These are phyloP conservation scores for Alnus rubra DNA, from an alignment of 306 rosid genomes.

Conservation along the genomic window DNA sequence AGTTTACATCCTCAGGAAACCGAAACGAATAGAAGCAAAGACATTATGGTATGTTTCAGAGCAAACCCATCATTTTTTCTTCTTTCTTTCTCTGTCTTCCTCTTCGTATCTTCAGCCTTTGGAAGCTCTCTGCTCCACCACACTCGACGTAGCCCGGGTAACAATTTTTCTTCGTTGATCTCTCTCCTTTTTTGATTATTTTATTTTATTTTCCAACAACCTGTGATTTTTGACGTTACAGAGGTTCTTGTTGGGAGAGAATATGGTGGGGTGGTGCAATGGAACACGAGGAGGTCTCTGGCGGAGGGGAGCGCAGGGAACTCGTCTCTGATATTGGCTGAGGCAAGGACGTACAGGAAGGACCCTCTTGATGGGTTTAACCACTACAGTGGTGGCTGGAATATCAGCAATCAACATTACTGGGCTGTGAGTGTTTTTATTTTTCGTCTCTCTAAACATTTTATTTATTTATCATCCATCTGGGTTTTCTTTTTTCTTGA, in stretches of 20 bases:
- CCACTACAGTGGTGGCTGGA: conserved; percentile 77
- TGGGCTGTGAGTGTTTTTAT: conserved; percentile 47
- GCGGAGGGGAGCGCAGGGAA: conserved; percentile 31
- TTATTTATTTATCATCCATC: not conserved
- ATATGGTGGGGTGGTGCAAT: conserved; percentile 29
- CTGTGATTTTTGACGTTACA: conserved; percentile 23
- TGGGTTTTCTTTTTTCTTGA: not conserved
- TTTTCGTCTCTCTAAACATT: not conserved
- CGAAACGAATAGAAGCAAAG: too few relatives aligned
- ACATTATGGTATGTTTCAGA: conserved; percentile 41
- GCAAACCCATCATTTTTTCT: conserved; percentile 20
- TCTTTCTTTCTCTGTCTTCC: conserved; percentile 14
- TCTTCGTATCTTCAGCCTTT: conserved; percentile 24
- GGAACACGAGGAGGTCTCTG: conserved; percentile 55
- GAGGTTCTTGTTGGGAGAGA: conserved; percentile 26
- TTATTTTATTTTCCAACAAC: not conserved
- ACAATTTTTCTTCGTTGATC: too few relatives aligned
- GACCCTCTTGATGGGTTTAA: conserved; percentile 50
- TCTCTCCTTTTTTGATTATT: not conserved
- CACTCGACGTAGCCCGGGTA: conserved; percentile 30
- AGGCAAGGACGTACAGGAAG: conserved; percentile 48
- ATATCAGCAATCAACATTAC: conserved; percentile 55
- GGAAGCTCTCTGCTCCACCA: conserved; percentile 18
- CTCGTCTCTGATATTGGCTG: conserved; percentile 59
- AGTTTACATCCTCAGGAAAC: conserved; percentile 23